phyloP scores from a whole-genome alignment of 2,329 filamentous ascomycete species.

The Ophiostoma pallidulum region DNA sequence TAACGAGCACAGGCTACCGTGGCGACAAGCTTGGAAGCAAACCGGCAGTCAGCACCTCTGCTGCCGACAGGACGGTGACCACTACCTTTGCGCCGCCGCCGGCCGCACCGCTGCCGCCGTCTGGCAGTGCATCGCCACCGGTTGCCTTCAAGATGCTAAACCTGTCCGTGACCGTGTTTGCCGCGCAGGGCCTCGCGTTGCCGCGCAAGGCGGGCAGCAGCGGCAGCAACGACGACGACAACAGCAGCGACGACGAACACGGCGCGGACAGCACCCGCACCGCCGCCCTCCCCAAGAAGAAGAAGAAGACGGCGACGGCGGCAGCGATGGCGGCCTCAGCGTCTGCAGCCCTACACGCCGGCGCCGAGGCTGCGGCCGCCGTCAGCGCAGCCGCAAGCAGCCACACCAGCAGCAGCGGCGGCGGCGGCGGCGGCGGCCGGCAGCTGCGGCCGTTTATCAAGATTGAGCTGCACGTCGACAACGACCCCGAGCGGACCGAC shows the following conservation, averaged over 20 bases:
- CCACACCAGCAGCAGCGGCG: neutral
- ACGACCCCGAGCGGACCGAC: constrained; percentile 16
- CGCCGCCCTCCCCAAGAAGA: no score
- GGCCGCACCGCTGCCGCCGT: neutral
- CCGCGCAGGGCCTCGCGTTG: constrained; percentile 66
- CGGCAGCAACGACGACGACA: neutral
- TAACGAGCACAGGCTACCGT: constrained; percentile 28
- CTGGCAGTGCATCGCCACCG: constrained; percentile 17
- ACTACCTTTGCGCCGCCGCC: constrained; percentile 12
- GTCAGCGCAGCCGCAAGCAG: no score
- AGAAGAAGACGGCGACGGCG: no score
- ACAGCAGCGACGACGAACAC: no score
- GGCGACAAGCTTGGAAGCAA: constrained; percentile 20
- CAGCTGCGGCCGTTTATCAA: constrained; percentile 73
- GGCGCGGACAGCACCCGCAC: no score
- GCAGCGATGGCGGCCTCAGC: constrained; percentile 1
- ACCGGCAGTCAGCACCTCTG: constrained; percentile 14
- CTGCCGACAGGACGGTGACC: constrained; percentile 6
- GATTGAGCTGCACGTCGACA: constrained; percentile 74
- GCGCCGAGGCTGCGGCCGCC: no score
- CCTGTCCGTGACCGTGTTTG: constrained; percentile 63
- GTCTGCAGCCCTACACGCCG: neutral
- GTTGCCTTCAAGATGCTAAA: constrained; percentile 51
- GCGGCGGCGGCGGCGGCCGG: neutral
- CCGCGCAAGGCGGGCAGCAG: constrained; percentile 28